A percentile compares a stretch with the other conserved stretches of the same genome.
phyloP scores from a whole-genome alignment of 2,329 filamentous ascomycete genomes.

The Colletotrichum camelliae region DNA sequence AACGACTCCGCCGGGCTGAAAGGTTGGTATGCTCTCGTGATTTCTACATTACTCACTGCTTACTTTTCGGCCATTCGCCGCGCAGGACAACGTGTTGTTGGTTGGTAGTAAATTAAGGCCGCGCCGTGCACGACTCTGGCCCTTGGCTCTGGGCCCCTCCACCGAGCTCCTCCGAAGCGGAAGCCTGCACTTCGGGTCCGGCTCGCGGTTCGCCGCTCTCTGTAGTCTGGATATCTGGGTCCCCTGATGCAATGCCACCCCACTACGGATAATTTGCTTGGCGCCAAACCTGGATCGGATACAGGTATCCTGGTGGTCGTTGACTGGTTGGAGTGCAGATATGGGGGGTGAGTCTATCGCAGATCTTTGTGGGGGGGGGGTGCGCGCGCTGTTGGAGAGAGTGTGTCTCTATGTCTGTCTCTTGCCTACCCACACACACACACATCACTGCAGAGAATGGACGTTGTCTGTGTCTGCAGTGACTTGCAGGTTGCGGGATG shows the following conservation, averaged over 20 bases:
- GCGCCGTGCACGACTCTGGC: background rate
- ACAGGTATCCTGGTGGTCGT: background rate
- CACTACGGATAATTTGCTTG: conserved; percentile 18
- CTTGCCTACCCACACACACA: background rate
- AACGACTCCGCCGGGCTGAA: background rate
- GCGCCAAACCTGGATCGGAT: conserved; percentile 8
- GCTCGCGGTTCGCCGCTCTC: background rate
- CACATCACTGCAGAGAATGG: background rate
- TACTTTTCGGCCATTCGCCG: background rate
- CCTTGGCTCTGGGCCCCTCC: background rate
- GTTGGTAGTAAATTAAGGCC: background rate
- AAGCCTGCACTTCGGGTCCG: conserved; percentile 9
- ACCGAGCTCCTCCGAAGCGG: conserved; percentile 9
- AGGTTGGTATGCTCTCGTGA: background rate
- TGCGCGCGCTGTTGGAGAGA: background rate
- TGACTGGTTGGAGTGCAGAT: background rate
- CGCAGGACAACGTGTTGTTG: background rate
- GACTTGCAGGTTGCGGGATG: conserved; percentile 14
- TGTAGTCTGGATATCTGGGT: background rate
- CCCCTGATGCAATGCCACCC: conserved; percentile 12
- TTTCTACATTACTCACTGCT: background rate
- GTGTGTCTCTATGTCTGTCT: background rate
- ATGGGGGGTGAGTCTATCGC: background rate
- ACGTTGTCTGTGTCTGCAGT: background rate
- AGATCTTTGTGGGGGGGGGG: background rate